Evolutionary conservation across 2,329 filamentous ascomycete species (phyloP), one percentile per base, ranked within the genome.

Genomic region (Knufia fluminis): DNA sequence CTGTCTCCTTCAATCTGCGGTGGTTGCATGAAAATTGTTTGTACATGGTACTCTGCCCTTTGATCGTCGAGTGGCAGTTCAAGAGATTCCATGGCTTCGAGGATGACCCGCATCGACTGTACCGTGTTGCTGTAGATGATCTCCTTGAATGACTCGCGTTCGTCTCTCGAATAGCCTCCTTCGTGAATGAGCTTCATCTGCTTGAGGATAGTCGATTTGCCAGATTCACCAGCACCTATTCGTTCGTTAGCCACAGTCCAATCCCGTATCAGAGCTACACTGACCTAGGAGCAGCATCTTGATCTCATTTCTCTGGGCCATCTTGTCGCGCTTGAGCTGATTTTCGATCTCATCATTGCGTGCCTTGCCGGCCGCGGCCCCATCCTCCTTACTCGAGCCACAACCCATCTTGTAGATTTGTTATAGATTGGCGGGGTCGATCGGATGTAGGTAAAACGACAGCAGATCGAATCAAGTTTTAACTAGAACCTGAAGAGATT

Each of bases 331-430:
- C 81, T 96, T 97, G 68, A 97, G 77, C 77, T 97, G 91, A 71
- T 96, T 97, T 75, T 98, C 92, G 66, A 98, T 98, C 82, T 97
- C 91, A 79, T 98, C 92, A 70, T 98, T 97, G 63, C 92, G 85
- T 77, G 89, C 87, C 86, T 96, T 97, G 75, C 92, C 91, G 89
- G 97, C 92, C 85, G 96, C 91, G 89, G 97, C 92, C 85, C 96
- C 96, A 76, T 97, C 92, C 77, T 97, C 92, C 67, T 92, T 95
- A 71, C 91, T 97, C 88, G 96, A 94, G 74, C 91, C 91, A 72
- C 92, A 98, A 82, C 92, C 92, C 92, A 98, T 98, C 64, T 89
- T 84, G 68, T 75, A 71, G 69, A 60, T 46, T 49, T 56, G 43
- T 4, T 20, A 10, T 24, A 22, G 31, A 23, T 23, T 12, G 17